These are phyloP conservation scores for Heterobasidion parviporum DNA, from an alignment of 1,284 basidiomycete species.

Conservation along the genomic window DNA sequence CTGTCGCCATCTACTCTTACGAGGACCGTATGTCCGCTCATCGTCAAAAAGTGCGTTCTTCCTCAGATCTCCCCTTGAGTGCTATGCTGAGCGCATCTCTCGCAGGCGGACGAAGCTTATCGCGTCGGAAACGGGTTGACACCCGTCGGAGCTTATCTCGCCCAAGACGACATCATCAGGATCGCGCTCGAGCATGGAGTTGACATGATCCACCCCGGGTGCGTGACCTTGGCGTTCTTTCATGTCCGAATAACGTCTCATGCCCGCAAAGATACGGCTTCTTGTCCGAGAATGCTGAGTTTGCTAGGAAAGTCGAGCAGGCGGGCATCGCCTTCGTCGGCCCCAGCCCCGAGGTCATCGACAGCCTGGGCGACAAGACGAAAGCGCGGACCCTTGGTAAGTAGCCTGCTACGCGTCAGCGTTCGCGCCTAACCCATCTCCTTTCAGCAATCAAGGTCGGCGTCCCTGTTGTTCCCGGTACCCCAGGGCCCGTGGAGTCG, in stretches of 20 bases:
- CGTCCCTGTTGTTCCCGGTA: constrained; percentile 97
- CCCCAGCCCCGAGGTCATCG: constrained; percentile 94
- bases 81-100: background rate
- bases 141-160: constrained; percentile 94
- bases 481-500: constrained; percentile 83
- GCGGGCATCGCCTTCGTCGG: constrained; percentile 98
- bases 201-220: constrained; percentile 99
- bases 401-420: constrained; percentile 5
- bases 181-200: constrained; percentile 95
- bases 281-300: constrained; percentile 93
- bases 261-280: constrained; percentile 79
- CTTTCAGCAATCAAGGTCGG: constrained; percentile 73
- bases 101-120: constrained; percentile 94
- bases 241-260: background rate
- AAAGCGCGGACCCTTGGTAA: constrained; percentile 86
- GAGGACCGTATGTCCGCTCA: constrained; percentile 97
- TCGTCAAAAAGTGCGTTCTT: constrained; percentile 76
- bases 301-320: constrained; percentile 94
- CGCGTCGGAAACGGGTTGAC: constrained; percentile 94
- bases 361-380: constrained; percentile 97
- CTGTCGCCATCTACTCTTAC: constrained; percentile 96
- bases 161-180: constrained; percentile 94
- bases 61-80: constrained; percentile 9
- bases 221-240: constrained; percentile 17
- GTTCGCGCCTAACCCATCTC: background rate